Evolutionary conservation across 192 early-diverging fungal genomes (phyloP), one percentile per base, ranked within the genome.

Genomic region (Piromyces finnis): DNA sequence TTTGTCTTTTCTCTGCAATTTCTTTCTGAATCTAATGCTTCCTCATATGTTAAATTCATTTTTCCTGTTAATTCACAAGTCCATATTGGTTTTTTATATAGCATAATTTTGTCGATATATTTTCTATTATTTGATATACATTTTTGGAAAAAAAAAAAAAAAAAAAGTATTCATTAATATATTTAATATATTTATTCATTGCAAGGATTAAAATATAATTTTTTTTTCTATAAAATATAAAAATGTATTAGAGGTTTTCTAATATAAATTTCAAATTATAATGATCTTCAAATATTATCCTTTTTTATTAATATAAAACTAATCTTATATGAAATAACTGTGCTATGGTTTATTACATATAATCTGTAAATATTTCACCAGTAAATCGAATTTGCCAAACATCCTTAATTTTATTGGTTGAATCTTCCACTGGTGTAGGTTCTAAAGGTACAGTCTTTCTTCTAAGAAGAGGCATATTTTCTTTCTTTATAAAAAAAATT

Each of bases 11-110:
- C 88, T 77, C 87, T 86, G 77, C 91, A 90, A 17, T 89, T 88
- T 15, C 87, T 85, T 82, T 98, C 96, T 18, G 90, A 92, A 39
- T 90, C 84, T 28, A 93, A 83, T 0, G 96, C 96, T 81, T 95
- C 90, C 80, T 91, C 88, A 80, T 92, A 98, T 0, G 93, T 95
- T 78, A 98, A 84, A 59, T 89, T 85, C 28, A 85, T 83, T 81
- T 91, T 92, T 1, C 95, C 93, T 2, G 94, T 93, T 11, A 86
- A 86, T 77, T 89, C 87, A 85, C 95, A 96, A 80, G 93, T 87
- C 91, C 95, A 98, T 29, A 89, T 83, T 41, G 87, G 88, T 79
- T 91, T 90, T 29, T 88, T 87, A 81, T 95, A 95, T 18, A 94
- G 86, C 29, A 84, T 81, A 59, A 89, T 18, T n/a, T 68, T 68